Evolutionary conservation across 225 moss, liverwort and hornwort species (phyloP).

Genomic region (Lunularia cruciata): DNA sequence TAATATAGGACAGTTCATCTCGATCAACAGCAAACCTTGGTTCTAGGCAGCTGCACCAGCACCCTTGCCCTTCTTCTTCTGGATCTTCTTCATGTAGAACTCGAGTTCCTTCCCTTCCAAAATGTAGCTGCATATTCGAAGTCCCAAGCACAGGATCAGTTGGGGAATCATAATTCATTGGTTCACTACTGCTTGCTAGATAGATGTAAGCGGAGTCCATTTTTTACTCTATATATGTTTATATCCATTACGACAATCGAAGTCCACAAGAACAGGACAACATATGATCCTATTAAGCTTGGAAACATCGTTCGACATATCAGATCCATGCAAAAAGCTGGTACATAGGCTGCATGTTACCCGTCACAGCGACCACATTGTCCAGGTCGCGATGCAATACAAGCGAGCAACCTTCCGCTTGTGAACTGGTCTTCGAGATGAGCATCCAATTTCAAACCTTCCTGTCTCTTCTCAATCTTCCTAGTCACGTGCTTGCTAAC

Average conservation of each 20-base stretch:
- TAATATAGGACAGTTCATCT: not conserved
- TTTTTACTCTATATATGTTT: too few species aligned
- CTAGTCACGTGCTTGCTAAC: constrained; percentile 44
- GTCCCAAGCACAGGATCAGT: too few species aligned
- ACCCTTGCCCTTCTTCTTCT: constrained; percentile 91
- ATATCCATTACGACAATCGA: too few species aligned
- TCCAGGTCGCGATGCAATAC: constrained; percentile 72
- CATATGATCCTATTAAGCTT: too few species aligned
- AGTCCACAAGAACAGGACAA: too few species aligned
- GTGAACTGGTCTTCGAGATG: constrained; percentile 95
- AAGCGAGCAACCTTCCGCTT: constrained; percentile 64
- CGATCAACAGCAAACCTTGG: not conserved
- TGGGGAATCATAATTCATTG: too few species aligned
- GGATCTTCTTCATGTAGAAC: constrained; percentile 85
- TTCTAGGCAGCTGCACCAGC: constrained; percentile 43
- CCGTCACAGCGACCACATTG: constrained; percentile 86
- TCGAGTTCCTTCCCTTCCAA: constrained; percentile 90
- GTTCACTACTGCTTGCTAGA: too few species aligned
- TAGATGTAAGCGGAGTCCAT: too few species aligned
- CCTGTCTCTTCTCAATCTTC: constrained; percentile 80
- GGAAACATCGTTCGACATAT: too few species aligned
- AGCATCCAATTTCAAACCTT: constrained; percentile 63
- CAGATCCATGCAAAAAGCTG: too few species aligned
- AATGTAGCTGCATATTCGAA: constrained; percentile 61
- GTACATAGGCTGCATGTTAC: too few species aligned